phyloP scores from a whole-genome alignment of 768 basidiomycete species.

The Trametes maxima region DNA sequence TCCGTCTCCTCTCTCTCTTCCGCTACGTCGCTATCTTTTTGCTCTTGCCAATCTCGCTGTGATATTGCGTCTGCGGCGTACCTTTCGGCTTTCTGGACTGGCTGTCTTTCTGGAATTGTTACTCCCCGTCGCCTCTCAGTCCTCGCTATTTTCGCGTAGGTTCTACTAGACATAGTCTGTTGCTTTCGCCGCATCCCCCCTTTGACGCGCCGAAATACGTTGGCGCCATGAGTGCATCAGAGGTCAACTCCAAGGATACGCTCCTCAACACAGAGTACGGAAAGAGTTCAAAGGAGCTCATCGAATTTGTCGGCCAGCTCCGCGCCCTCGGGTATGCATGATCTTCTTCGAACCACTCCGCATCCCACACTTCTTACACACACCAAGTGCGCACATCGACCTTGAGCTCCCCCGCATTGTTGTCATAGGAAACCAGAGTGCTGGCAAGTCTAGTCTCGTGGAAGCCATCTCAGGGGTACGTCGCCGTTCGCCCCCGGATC shows the following conservation, averaged over 20 bases:
- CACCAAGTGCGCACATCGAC: constrained; percentile 42
- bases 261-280: constrained; percentile 3
- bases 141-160: no score
- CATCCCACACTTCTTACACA: background rate
- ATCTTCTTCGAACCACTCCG: background rate
- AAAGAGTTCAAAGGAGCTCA: constrained; percentile 13
- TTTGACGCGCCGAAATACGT: no score
- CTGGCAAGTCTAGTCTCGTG: constrained; percentile 50
- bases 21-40: no score
- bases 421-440: constrained; percentile 54
- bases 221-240: no score
- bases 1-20: no score
- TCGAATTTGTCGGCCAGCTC: constrained; percentile 9
- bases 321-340: background rate
- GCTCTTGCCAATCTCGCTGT: no score
- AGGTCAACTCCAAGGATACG: background rate
- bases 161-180: no score
- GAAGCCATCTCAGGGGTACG: constrained; percentile 54
- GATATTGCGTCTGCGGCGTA: no score
- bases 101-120: no score
- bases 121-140: no score
- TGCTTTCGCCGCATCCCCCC: no score
- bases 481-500: constrained; percentile 30
- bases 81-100: no score
- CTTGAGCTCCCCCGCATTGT: constrained; percentile 52